These are phyloP conservation scores for Helianthus tuberosus DNA, from an alignment of 129 eudicot species.

Conservation along the genomic window DNA sequence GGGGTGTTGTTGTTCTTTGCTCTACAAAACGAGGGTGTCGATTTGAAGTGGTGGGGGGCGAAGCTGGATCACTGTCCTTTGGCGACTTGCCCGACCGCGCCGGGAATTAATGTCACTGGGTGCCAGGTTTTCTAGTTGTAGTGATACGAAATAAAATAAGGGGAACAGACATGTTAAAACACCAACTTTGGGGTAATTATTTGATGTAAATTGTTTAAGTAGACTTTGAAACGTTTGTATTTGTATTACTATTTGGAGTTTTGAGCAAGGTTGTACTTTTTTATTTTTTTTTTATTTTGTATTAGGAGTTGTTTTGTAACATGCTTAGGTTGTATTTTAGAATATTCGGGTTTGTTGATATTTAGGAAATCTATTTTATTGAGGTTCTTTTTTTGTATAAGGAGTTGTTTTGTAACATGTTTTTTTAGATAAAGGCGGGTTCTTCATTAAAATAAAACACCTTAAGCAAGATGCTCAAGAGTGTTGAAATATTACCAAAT, in stretches of 20 bases:
- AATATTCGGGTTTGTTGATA: neutral
- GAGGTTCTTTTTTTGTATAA: no score
- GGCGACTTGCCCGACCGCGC: slow-evolving; percentile 88
- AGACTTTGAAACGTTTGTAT: neutral
- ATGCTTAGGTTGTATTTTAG: neutral
- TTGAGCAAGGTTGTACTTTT: neutral
- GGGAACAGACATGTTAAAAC: slow-evolving; percentile 13
- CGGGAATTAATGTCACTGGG: slow-evolving; percentile 42
- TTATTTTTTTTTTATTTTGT: neutral
- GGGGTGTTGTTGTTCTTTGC: slow-evolving; percentile 83
- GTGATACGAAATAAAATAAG: slow-evolving; percentile 18
- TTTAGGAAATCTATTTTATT: neutral
- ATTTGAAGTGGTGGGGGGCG: slow-evolving; percentile 95
- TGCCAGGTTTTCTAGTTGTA: slow-evolving; percentile 12
- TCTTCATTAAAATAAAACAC: no score
- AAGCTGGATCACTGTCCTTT: slow-evolving; percentile 80
- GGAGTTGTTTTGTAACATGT: no score
- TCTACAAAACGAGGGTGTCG: slow-evolving; percentile 70
- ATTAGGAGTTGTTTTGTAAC: neutral
- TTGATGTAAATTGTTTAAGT: slow-evolving; percentile 20
- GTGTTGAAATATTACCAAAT: no score
- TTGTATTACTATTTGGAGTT: neutral
- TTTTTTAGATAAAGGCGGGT: no score
- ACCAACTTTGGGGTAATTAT: neutral
- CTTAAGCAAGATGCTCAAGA: no score